Percentiles rank a stretch among this genome's conserved stretches.
phyloP scores from a whole-genome alignment of 768 basidiomycete genomes.

The Suillus occidentalis region DNA sequence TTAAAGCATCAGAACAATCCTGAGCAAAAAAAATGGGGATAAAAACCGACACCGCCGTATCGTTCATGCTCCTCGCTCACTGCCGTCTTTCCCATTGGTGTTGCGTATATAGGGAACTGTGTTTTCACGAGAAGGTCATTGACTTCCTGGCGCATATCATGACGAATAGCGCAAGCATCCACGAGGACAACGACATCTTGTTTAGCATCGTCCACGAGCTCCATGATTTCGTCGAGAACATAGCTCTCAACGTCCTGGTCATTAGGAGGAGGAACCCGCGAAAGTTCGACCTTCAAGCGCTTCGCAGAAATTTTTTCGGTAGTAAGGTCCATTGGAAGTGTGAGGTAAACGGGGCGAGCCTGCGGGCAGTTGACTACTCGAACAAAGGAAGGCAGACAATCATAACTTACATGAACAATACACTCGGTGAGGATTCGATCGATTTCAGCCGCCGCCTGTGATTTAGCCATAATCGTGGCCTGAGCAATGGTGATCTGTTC shows the following conservation, averaged over 20 bases:
- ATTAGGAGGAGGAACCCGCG: constrained; percentile 48
- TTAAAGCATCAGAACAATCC: constrained; percentile 2
- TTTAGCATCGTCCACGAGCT: constrained; percentile 58
- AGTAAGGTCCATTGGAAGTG: constrained; percentile 83
- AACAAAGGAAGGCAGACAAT: neutral
- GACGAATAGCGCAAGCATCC: constrained; percentile 79
- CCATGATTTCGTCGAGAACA: constrained; percentile 72
- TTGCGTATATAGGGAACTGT: constrained; percentile 68
- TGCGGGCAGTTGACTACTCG: constrained; percentile 25
- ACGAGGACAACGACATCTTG: constrained; percentile 71
- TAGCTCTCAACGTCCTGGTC: constrained; percentile 59
- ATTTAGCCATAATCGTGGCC: constrained; percentile 52
- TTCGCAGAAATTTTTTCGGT: constrained; percentile 63
- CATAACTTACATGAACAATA: constrained; percentile 45
- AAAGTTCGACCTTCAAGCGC: constrained; percentile 60
- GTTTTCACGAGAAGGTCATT: constrained; percentile 63
- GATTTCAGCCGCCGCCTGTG: constrained; percentile 64
- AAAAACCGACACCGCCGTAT: constrained; percentile 71
- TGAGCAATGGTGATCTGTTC: constrained; percentile 74
- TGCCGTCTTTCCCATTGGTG: constrained; percentile 82
- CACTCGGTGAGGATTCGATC: constrained; percentile 77
- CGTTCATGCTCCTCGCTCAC: constrained; percentile 69
- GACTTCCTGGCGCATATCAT: constrained; percentile 62
- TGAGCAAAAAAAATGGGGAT: neutral
- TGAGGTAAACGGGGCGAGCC: constrained; percentile 86